Evolutionary conservation across 2,329 filamentous ascomycete species (phyloP).

Genomic region (Colletotrichum eremochloae): DNA sequence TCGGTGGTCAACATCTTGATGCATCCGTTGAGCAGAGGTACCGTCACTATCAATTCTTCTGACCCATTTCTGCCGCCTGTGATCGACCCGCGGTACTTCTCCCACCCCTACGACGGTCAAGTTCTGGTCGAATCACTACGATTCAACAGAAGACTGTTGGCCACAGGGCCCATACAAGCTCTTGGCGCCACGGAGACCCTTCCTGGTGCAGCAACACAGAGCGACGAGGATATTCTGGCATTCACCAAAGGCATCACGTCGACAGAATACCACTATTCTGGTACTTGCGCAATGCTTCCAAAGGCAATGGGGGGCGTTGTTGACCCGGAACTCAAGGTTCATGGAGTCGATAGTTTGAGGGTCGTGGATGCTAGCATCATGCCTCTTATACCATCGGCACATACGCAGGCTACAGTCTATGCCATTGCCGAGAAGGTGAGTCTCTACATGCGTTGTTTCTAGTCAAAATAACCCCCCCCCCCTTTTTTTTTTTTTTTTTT

Average conservation of each 20-base stretch:
- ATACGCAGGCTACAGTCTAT: constrained; percentile 42
- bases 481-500: no score
- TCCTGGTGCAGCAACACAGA: constrained; percentile 44
- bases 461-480: no score
- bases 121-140: constrained; percentile 41
- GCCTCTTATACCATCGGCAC: constrained; percentile 41
- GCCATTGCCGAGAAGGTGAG: constrained; percentile 41
- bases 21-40: constrained; percentile 56
- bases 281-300: constrained; percentile 48
- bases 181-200: constrained; percentile 35
- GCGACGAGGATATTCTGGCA: constrained; percentile 9
- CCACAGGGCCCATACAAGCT: constrained; percentile 22
- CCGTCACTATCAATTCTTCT: constrained; percentile 52
- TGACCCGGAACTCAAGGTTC: constrained; percentile 45
- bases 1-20: constrained; percentile 50
- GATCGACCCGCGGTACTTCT: constrained; percentile 32
- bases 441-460: neutral
- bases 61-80: constrained; percentile 48
- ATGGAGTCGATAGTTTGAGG: constrained; percentile 45
- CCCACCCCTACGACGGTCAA: constrained; percentile 26
- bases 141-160: constrained; percentile 19
- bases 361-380: constrained; percentile 44
- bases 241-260: constrained; percentile 16
- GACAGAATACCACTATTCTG: constrained; percentile 44
- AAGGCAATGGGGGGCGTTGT: constrained; percentile 47